Base-by-base conservation (phyloP, 257 asterid species). In the Solanum appendiculatum region DNA sequence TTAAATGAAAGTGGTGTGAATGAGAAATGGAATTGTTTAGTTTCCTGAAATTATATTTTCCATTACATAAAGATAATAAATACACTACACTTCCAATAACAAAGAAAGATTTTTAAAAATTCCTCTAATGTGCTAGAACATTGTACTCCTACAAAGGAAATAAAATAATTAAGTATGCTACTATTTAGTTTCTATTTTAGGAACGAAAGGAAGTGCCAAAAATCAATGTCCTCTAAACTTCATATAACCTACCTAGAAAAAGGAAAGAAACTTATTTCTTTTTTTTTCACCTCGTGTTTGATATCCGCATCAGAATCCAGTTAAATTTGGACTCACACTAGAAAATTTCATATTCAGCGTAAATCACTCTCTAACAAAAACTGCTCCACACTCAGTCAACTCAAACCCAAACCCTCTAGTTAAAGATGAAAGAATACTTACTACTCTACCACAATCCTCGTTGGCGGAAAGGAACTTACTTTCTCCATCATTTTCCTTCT, bases 381-480 rank as follows among this genome's bases (percentile, higher is more conserved):
- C 0, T 1, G 9, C 7, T 58, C 0, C 9, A 23, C 9, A 9
- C 0, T 15, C 0, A 1, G 12, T 9, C 2, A 0, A 9, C 6
- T 60, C 3, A 60, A 23, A 60, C 3, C 2, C 3, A n/a, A 23
- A 23, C 0, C 13, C 6, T 60, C 31, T 23, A 23, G 1, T 23
- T 3, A 58, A 58, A 3, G 0, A 58, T 23, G 14, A 23, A 58
- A 9, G 6, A 40, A 8, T 21, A 58, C 1, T 23, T 23, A 58
- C 29, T 4, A 5, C 27, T 58, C 2, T 58, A 58, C 0, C 68
- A 58, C 29, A n/a, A 60, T 0, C 1, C 31, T 21, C 0, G 0
- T 23, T 4, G 29, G 3, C 5, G 5, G 10, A 46, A 78, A 44
- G 7, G 1, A 25, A 27, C 63, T 78, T 40, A 42, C 40, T 27